phyloP scores from a whole-genome alignment of 768 basidiomycete genomes.

The Leccinum incarnatum region DNA sequence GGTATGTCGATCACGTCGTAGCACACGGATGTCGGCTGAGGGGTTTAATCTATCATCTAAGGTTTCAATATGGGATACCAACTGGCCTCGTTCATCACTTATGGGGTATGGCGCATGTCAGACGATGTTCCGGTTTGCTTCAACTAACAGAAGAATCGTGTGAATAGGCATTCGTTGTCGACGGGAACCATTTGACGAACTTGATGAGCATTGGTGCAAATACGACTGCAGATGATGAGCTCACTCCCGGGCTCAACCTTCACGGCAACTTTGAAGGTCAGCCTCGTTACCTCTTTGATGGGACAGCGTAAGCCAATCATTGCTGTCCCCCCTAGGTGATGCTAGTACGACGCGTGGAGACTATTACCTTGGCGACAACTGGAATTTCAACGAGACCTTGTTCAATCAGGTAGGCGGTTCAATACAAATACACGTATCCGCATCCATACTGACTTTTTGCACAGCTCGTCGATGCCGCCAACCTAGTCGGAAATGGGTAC shows the following conservation, averaged over 20 bases:
- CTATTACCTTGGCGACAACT: slow-evolving; percentile 27
- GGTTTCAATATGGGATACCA: slow-evolving; percentile 26
- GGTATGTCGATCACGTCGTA: slow-evolving; percentile 1
- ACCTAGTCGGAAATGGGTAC: slow-evolving; percentile 17
- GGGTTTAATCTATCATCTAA: neutral
- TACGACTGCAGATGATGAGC: slow-evolving; percentile 9
- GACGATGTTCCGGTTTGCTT: neutral
- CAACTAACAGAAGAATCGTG: neutral
- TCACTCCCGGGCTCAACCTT: slow-evolving; percentile 21
- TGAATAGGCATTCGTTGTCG: slow-evolving; percentile 23
- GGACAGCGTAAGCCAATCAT: neutral
- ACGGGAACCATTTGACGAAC: slow-evolving; percentile 28
- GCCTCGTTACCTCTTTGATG: neutral
- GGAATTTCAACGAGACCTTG: slow-evolving; percentile 26
- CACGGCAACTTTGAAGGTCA: slow-evolving; percentile 28
- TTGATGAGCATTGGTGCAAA: slow-evolving; percentile 28
- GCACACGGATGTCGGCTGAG: neutral
- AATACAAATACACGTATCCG: no score
- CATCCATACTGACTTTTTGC: neutral
- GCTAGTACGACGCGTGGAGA: slow-evolving; percentile 27
- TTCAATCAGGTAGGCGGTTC: slow-evolving; percentile 14
- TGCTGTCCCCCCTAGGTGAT: slow-evolving; percentile 13
- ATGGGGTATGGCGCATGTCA: slow-evolving; percentile 11
- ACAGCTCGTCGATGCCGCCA: slow-evolving; percentile 17
- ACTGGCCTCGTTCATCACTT: slow-evolving; percentile 19